Conservation (phyloP, 176 grass and related monocot species). For the Calamus simplicifolius region DNA sequence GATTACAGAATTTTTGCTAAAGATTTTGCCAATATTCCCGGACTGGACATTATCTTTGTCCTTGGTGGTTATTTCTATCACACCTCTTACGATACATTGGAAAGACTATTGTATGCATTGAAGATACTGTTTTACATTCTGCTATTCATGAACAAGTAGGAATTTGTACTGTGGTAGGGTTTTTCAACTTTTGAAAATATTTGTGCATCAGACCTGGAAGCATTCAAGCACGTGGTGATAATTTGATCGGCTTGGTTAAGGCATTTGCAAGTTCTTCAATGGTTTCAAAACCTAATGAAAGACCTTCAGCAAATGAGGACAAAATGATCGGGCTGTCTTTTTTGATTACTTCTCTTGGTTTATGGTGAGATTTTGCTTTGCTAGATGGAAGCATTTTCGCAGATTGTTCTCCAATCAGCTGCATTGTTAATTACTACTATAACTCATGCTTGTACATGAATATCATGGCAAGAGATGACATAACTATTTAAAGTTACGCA, state of each 20-base stretch:
- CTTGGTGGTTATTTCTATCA: slow-evolving; percentile 99
- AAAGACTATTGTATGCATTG: slow-evolving; percentile 70
- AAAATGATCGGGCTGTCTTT: slow-evolving; percentile 55
- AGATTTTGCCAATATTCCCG: slow-evolving; percentile 86
- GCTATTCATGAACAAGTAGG: no score
- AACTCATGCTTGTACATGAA: no score
- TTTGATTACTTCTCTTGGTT: slow-evolving; percentile 98
- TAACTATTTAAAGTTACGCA: no score
- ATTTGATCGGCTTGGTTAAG: slow-evolving; percentile 75
- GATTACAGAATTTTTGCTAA: slow-evolving; percentile 98
- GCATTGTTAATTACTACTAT: no score
- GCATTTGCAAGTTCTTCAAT: slow-evolving; percentile 77
- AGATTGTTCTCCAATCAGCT: no score
- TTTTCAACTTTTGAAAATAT: slow-evolving; percentile 12
- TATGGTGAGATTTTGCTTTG: slow-evolving; percentile 35
- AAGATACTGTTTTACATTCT: slow-evolving; percentile 6
- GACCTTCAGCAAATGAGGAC: slow-evolving; percentile 24
- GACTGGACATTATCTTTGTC: slow-evolving; percentile 99
- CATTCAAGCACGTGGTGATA: slow-evolving; percentile 96
- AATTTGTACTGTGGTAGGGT: not conserved
- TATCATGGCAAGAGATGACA: no score
- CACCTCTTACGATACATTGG: slow-evolving; percentile 89
- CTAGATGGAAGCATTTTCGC: no score
- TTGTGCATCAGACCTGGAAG: slow-evolving; percentile 75
- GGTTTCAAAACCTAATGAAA: slow-evolving; percentile 40